Base-by-base conservation (phyloP, 2,329 filamentous ascomycete genomes). In the Ampelomyces quisqualis region DNA sequence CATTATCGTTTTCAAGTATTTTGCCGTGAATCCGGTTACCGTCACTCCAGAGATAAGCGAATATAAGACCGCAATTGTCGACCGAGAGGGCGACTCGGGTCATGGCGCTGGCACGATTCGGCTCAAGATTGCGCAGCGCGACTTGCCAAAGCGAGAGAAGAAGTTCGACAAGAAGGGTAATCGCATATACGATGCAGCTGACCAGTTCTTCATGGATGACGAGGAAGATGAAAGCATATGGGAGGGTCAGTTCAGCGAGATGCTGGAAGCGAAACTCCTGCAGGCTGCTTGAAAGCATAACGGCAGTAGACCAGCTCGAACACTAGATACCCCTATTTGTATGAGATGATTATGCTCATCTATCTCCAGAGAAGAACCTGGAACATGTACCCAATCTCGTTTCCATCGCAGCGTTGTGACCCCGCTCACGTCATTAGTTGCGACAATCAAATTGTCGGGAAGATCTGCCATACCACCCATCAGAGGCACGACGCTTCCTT, bases 101-200 rank as follows among this genome's bases (percentile, higher is more conserved):
- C 49, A 50, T 13, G 76, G 79, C 1, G 74, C 79, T 34, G 75
- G 70, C 3, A 70, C 61, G 0, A 62, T 95, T 11, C 72, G 76
- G 15, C 70, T 94, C 4, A 73, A 77, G 8, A 75, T 95, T 2
- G 88, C 89, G 2, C 77, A 77, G 47, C 79, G 86, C 19, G 86
- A 94, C 58, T 73, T 84, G 33, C 68, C 77, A 9, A 67, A 43
- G 32, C 76, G 79, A 38, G 63, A 82, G 48, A 84, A 79, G 56
- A 64, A 70, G 13, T 82, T 82, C 50, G 82, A 91, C 53, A 76
- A 81, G 26, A 84, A 85, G 0, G 89, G 88, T 0, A 75, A 85
- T 47, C 78, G 88, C 7, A 68, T 88, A 7, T 95, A 91, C 55
- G 82, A 78, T 47, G 86, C 83, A 43, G 79, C 79, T 8, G 60